phyloP scores from a whole-genome alignment of 148 eudicot genomes.

The Arbutus unedo region DNA sequence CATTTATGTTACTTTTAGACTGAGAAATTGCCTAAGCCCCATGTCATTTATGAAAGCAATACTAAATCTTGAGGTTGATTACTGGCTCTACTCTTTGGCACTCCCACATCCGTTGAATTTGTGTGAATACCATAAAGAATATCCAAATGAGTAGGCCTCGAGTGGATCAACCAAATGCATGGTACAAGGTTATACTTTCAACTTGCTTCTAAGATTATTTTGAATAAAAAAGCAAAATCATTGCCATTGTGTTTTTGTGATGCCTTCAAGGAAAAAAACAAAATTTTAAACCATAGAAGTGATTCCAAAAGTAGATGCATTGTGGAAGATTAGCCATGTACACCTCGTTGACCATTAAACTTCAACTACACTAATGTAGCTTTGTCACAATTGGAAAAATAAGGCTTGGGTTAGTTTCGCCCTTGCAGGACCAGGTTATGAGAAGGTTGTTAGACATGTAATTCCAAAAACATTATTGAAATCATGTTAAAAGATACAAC shows the following conservation, averaged over 20 bases:
- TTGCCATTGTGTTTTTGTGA: neutral
- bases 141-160: neutral
- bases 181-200: neutral
- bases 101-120: constrained; percentile 1
- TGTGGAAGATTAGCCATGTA: neutral
- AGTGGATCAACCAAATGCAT: neutral
- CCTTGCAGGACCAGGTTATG: no score
- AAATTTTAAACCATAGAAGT: neutral
- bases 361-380: neutral
- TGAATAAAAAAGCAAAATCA: neutral
- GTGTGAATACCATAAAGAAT: neutral
- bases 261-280: neutral
- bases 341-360: neutral
- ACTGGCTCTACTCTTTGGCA: neutral
- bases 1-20: neutral
- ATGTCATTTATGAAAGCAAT: neutral
- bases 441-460: constrained; percentile 1
- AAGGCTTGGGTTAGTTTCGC: no score
- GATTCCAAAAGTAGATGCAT: no score
- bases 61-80: neutral
- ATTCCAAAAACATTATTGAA: neutral
- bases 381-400: neutral
- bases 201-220: neutral
- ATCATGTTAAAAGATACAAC: neutral
- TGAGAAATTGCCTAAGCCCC: neutral